These are phyloP conservation scores for Sclerotinia subarctica DNA, from an alignment of 2,329 filamentous ascomycete genomes.

Conservation along the genomic window DNA sequence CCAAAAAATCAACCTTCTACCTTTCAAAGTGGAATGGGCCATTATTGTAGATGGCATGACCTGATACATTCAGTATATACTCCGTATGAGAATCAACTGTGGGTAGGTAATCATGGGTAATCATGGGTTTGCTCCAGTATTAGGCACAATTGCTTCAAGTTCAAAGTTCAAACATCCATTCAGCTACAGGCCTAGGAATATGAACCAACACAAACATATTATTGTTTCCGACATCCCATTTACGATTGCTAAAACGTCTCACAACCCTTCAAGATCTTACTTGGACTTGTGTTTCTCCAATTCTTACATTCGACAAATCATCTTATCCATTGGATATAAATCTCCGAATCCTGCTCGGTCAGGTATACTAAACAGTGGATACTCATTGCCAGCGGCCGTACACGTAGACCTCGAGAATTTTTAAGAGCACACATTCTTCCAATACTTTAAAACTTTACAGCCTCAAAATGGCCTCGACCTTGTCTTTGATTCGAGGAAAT, in stretches of 20 bases:
- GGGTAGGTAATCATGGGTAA: neutral
- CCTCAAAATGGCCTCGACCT: neutral
- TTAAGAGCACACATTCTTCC: constrained; percentile 6
- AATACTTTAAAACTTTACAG: neutral
- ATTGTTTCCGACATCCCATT: neutral
- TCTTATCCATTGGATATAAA: constrained; percentile 14
- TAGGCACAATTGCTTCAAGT: neutral
- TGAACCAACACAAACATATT: neutral
- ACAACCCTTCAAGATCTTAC: neutral
- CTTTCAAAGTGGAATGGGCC: neutral
- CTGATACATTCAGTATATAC: too few species aligned
- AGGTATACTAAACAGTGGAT: constrained; percentile 7
- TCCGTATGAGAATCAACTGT: neutral
- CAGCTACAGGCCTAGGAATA: neutral
- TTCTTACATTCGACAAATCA: neutral
- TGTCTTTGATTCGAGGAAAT: neutral
- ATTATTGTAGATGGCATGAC: neutral
- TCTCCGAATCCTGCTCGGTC: constrained; percentile 11
- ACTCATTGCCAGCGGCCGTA: constrained; percentile 14
- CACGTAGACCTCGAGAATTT: constrained; percentile 13
- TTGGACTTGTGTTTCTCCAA: neutral
- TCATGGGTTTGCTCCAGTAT: neutral
- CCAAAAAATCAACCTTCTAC: neutral
- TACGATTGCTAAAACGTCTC: neutral
- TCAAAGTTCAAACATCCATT: neutral